Conservation (phyloP, 2,329 filamentous ascomycete genomes). For the Pseudogymnoascus sp. region DNA sequence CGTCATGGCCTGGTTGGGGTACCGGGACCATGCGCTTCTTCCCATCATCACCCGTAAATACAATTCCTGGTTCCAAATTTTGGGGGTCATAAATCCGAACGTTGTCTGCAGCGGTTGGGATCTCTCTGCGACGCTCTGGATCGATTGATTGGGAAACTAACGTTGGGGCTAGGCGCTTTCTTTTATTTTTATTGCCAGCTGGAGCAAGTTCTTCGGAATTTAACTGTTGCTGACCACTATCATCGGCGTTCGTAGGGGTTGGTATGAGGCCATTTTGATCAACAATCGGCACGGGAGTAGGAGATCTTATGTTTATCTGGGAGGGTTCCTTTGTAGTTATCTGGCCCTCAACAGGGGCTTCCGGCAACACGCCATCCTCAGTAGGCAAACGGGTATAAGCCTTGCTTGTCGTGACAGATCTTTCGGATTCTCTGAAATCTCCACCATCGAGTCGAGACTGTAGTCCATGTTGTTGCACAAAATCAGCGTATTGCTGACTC, state of each 20-base stretch:
- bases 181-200: slow-evolving; percentile 22
- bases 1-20: not conserved
- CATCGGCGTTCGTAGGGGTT: not conserved
- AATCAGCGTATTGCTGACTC: not conserved
- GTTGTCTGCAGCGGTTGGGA: slow-evolving; percentile 22
- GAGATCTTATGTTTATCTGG: not conserved
- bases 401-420: slow-evolving; percentile 3
- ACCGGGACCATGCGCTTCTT: slow-evolving; percentile 17
- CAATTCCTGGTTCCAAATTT: slow-evolving; percentile 16
- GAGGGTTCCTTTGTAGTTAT: not conserved
- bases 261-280: not conserved
- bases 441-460: not conserved
- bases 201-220: not conserved
- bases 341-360: not conserved
- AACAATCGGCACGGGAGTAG: not conserved
- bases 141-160: slow-evolving; percentile 22
- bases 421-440: not conserved
- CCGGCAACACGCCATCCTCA: not conserved
- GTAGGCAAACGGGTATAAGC: not conserved
- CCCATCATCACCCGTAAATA: slow-evolving; percentile 18
- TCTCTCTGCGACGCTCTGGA: slow-evolving; percentile 16
- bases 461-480: not conserved
- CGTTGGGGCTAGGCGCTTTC: slow-evolving; percentile 28
- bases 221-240: not conserved
- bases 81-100: slow-evolving; percentile 13